Evolutionary conservation across 2,329 filamentous ascomycete genomes (phyloP).

Genomic region (Biscogniauxia mediterranea): DNA sequence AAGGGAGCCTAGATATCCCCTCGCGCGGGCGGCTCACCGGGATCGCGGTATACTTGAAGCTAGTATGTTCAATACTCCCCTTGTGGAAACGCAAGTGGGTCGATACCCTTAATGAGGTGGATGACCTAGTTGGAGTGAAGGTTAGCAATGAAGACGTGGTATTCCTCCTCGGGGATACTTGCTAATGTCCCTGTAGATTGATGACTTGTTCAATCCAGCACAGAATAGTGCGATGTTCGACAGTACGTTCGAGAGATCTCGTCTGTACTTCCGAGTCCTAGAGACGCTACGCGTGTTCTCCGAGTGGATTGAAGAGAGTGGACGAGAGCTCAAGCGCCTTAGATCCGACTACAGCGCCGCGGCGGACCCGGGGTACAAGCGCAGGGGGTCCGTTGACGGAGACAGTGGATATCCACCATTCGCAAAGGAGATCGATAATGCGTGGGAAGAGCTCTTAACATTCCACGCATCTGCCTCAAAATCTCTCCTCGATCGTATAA

Average conservation of each 20-base stretch:
- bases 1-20: slow-evolving; percentile 11
- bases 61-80: too few relatives aligned
- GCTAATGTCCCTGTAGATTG: slow-evolving; percentile 2
- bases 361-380: slow-evolving; percentile 1
- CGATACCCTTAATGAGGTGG: slow-evolving; percentile 1
- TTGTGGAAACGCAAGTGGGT: too few relatives aligned
- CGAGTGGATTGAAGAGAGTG: slow-evolving; percentile 18
- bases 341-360: slow-evolving; percentile 9
- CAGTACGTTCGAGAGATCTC: slow-evolving; percentile 14
- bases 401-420: background rate
- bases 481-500: background rate
- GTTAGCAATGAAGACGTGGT: background rate
- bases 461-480: slow-evolving; percentile 7
- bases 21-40: slow-evolving; percentile 10
- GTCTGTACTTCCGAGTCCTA: slow-evolving; percentile 16
- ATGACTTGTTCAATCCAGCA: slow-evolving; percentile 13
- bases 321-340: slow-evolving; percentile 17
- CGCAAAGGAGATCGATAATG: slow-evolving; percentile 8
- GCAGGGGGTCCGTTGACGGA: slow-evolving; percentile 2
- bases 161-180: background rate
- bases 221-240: slow-evolving; percentile 15
- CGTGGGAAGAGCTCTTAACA: slow-evolving; percentile 10
- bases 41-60: too few relatives aligned
- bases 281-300: slow-evolving; percentile 15
- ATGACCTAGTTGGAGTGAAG: background rate